phyloP scores from a whole-genome alignment of 129 eudicot species.

The Calendula officinalis region DNA sequence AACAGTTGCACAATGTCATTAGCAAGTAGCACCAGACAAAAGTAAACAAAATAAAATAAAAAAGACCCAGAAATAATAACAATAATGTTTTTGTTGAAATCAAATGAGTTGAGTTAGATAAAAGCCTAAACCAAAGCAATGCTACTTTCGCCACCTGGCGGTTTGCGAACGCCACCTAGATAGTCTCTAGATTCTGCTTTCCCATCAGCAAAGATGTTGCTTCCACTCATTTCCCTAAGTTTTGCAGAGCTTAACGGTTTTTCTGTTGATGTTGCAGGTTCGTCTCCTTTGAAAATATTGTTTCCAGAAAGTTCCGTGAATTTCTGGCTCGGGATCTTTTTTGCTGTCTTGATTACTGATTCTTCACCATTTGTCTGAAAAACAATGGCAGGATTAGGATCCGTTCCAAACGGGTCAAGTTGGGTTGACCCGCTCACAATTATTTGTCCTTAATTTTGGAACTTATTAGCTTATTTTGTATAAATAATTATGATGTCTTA shows the following conservation, averaged over 20 bases:
- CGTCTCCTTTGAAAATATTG: constrained; percentile 79
- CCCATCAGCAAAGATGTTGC: constrained; percentile 85
- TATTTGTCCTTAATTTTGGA: no score
- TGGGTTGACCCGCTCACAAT: background rate
- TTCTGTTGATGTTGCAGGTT: constrained; percentile 51
- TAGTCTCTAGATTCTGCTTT: constrained; percentile 82
- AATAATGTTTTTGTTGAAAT: constrained; percentile 8
- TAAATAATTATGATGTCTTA: no score
- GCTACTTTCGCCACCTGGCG: constrained; percentile 99
- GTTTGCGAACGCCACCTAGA: constrained; percentile 93
- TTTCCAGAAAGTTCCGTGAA: constrained; percentile 78
- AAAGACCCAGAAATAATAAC: constrained; percentile 20
- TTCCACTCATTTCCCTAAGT: constrained; percentile 86
- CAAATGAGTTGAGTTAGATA: constrained; percentile 33
- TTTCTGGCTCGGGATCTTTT: constrained; percentile 83
- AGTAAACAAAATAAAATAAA: background rate
- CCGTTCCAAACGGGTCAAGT: background rate
- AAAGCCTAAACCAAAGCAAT: constrained; percentile 77
- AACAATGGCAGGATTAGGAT: background rate
- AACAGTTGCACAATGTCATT: constrained; percentile 14
- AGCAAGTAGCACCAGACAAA: constrained; percentile 19
- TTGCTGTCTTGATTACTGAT: constrained; percentile 65
- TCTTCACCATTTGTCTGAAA: constrained; percentile 41
- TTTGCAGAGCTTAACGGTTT: constrained; percentile 77
- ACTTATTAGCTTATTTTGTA: no score